These are phyloP conservation scores for Trichoderma hamatum DNA, from an alignment of 2,329 filamentous ascomycete species.

Conservation along the genomic window DNA sequence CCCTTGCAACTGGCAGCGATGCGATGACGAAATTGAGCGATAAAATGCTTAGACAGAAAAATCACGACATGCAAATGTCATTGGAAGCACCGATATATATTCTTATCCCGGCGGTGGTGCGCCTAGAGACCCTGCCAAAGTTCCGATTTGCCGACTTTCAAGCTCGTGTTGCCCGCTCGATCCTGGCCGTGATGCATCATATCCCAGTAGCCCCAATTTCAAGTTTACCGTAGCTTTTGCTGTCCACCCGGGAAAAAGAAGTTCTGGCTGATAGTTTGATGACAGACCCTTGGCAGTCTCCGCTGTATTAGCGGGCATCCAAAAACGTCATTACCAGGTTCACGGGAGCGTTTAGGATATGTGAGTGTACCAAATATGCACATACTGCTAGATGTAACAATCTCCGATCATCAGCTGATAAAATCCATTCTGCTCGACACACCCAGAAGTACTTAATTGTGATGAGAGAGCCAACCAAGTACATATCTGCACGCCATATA, in stretches of 20 bases:
- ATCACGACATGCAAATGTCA: not conserved
- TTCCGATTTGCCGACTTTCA: not conserved
- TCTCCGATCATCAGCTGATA: not conserved
- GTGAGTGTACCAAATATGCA: not conserved
- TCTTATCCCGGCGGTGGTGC: not conserved
- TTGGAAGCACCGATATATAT: not conserved
- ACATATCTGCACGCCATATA: not conserved
- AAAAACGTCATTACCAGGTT: not conserved
- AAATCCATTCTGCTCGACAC: too few relatives aligned
- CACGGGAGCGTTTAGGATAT: too few relatives aligned
- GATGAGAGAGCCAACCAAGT: not conserved
- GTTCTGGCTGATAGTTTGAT: not conserved
- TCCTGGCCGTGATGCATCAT: not conserved
- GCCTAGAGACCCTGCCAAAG: not conserved
- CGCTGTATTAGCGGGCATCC: not conserved
- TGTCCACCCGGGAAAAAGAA: too few relatives aligned
- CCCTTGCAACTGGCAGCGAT: not conserved
- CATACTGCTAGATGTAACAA: not conserved
- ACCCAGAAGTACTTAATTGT: not conserved
- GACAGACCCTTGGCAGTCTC: not conserved
- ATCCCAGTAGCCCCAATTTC: not conserved
- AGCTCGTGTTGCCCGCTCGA: not conserved
- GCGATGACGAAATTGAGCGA: slow-evolving; percentile 1
- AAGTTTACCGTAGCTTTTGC: too few relatives aligned
- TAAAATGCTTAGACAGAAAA: not conserved